phyloP scores from a whole-genome alignment of 2,329 filamentous ascomycete species.

The Ophiocordyceps camponoti-leonardi region DNA sequence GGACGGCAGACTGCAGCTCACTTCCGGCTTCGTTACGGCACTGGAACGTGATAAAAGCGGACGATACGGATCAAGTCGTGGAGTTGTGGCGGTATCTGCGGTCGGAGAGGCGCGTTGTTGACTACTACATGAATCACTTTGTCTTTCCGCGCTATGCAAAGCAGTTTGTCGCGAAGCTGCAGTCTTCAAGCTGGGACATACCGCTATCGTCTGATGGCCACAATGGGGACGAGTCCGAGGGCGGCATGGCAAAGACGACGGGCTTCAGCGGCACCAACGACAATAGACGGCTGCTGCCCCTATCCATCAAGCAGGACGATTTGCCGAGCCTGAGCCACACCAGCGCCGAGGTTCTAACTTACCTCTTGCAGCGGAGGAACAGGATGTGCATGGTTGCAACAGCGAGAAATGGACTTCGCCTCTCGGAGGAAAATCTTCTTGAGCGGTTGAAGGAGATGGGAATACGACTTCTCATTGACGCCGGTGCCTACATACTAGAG shows the following conservation, averaged over 20 bases:
- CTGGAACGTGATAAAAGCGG: constrained; percentile 40
- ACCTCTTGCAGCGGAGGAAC: constrained; percentile 22
- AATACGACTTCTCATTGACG: constrained; percentile 43
- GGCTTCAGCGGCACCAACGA: constrained; percentile 63
- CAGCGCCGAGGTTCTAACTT: constrained; percentile 40
- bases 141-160: constrained; percentile 50
- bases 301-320: constrained; percentile 45
- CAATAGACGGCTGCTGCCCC: constrained; percentile 37
- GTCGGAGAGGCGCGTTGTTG: constrained; percentile 29
- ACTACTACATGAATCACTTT: constrained; percentile 45
- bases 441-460: constrained; percentile 20
- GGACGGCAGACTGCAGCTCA: constrained; percentile 19
- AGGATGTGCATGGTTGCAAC: constrained; percentile 21
- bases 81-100: constrained; percentile 33
- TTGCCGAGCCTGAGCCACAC: constrained; percentile 37
- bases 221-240: background rate
- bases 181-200: constrained; percentile 52
- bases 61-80: constrained; percentile 32
- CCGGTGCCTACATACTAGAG: constrained; percentile 46
- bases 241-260: constrained; percentile 26
- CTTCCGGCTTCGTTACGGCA: constrained; percentile 29
- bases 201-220: constrained; percentile 21
- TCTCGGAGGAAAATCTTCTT: constrained; percentile 17
- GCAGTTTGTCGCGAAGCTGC: constrained; percentile 45
- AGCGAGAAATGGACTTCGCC: constrained; percentile 2